A percentile compares a stretch with the other conserved stretches of the same genome.
These are phyloP conservation scores for Scutellaria galericulata DNA, from an alignment of 257 asterid genomes.

Conservation along the genomic window DNA sequence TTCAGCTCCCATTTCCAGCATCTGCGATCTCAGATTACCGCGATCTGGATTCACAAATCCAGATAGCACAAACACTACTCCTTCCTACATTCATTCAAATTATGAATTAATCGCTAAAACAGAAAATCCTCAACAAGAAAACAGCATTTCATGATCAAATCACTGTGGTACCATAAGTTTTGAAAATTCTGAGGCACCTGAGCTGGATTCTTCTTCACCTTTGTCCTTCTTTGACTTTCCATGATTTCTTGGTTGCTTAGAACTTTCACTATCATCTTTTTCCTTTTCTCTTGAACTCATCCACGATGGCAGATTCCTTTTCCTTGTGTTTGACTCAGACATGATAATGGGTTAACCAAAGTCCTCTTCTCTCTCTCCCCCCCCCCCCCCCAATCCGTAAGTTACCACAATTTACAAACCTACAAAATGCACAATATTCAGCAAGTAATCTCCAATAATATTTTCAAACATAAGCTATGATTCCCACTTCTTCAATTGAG, in stretches of 20 bases:
- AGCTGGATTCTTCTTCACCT: conserved; percentile 26
- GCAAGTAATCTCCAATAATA: conserved; percentile 18
- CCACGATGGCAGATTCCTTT: conserved; percentile 93
- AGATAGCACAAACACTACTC: conserved; percentile 79
- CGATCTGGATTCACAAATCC: conserved; percentile 98
- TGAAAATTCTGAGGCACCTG: conserved; percentile 51
- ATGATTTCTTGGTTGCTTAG: conserved; percentile 36
- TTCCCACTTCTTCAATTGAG: conserved; percentile 2
- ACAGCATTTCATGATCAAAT: conserved; percentile 1
- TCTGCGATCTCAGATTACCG: conserved; percentile 73
- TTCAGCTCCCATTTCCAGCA: conserved; percentile 95
- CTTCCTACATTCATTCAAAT: conserved; percentile 59
- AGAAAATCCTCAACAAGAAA: neutral
- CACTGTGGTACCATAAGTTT: conserved; percentile 59
- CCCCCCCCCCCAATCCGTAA: conserved; percentile 26
- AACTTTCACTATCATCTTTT: conserved; percentile 41
- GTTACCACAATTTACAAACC: conserved; percentile 35
- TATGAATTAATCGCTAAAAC: neutral
- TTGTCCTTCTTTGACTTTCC: conserved; percentile 39
- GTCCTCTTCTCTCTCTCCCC: neutral
- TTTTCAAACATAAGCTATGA: neutral
- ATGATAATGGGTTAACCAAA: conserved; percentile 28
- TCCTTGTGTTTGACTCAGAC: conserved; percentile 53
- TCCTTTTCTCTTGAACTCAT: conserved; percentile 64
- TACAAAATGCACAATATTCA: conserved; percentile 23